Evolutionary conservation across 768 basidiomycete species (phyloP).

Genomic region (Sarcodon sp.): DNA sequence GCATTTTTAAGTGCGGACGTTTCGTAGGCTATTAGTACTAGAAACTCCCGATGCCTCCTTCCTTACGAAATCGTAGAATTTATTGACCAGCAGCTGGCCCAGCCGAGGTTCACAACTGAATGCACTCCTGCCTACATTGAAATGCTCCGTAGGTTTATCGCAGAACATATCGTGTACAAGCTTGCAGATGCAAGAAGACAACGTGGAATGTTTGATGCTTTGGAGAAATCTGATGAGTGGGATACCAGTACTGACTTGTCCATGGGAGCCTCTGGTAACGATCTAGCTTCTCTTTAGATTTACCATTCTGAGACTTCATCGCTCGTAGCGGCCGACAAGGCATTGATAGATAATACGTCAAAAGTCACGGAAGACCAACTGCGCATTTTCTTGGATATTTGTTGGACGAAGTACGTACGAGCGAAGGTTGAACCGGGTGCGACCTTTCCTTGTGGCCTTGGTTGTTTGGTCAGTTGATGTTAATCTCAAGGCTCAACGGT

Average conservation of each 20-base stretch:
- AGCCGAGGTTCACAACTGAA: conserved; percentile 47
- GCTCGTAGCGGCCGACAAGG: conserved; percentile 45
- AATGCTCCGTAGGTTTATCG: conserved; percentile 60
- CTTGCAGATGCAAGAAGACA: conserved; percentile 56
- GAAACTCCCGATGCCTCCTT: conserved; percentile 51
- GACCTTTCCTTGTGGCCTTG: conserved; percentile 1
- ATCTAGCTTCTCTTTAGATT: background rate
- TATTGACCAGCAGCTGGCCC: conserved; percentile 48
- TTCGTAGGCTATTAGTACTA: conserved; percentile 46
- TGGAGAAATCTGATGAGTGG: conserved; percentile 65
- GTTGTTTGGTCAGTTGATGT: background rate
- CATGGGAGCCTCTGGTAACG: conserved; percentile 32
- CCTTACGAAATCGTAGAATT: conserved; percentile 81
- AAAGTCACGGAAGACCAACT: conserved; percentile 84
- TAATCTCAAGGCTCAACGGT: conserved; percentile 73
- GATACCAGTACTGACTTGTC: conserved; percentile 66
- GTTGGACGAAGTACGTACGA: conserved; percentile 86
- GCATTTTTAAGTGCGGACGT: background rate
- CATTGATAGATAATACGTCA: conserved; percentile 76
- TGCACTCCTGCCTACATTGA: conserved; percentile 62
- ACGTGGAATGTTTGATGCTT: conserved; percentile 76
- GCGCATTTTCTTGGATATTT: conserved; percentile 67
- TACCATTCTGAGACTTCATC: background rate
- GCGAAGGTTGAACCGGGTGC: conserved; percentile 93
- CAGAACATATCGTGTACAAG: conserved; percentile 46